Evolutionary conservation across 192 early-diverging fungal genomes (phyloP).

Genomic region (Podila clonocystis): DNA sequence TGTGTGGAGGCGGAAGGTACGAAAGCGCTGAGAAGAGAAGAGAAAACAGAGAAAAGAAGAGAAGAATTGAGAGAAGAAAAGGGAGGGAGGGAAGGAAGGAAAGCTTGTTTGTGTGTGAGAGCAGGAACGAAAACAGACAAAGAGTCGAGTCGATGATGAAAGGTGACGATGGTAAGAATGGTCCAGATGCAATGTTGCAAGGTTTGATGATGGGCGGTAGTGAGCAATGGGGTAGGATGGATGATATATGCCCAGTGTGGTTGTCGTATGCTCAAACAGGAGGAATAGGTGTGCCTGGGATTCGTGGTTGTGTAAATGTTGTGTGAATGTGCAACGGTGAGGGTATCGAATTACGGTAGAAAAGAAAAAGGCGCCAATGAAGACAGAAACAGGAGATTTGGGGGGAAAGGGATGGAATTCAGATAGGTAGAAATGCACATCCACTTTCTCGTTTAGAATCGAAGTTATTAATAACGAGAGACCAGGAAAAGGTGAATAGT

Average conservation of each 20-base stretch:
- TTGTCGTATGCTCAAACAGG: too few relatives aligned
- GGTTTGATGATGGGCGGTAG: background rate
- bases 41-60: background rate
- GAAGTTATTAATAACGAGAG: background rate
- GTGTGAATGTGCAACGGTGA: background rate
- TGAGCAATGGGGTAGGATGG: background rate
- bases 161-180: background rate
- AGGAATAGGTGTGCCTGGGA: too few relatives aligned
- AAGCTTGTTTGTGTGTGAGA: background rate
- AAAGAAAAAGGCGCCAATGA: background rate
- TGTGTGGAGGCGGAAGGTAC: too few relatives aligned
- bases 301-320: too few relatives aligned
- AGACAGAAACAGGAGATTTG: too few relatives aligned
- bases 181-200: too few relatives aligned
- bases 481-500: background rate
- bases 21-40: background rate
- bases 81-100: background rate
- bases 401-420: too few relatives aligned
- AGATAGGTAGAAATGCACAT: too few relatives aligned
- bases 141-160: background rate
- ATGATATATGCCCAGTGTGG: too few relatives aligned
- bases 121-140: background rate
- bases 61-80: background rate
- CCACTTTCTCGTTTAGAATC: background rate
- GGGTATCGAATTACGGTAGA: slow-evolving; percentile 6